Conservation (phyloP, 495 filamentous ascomycete species). For the Stereocaulon alpinum region DNA sequence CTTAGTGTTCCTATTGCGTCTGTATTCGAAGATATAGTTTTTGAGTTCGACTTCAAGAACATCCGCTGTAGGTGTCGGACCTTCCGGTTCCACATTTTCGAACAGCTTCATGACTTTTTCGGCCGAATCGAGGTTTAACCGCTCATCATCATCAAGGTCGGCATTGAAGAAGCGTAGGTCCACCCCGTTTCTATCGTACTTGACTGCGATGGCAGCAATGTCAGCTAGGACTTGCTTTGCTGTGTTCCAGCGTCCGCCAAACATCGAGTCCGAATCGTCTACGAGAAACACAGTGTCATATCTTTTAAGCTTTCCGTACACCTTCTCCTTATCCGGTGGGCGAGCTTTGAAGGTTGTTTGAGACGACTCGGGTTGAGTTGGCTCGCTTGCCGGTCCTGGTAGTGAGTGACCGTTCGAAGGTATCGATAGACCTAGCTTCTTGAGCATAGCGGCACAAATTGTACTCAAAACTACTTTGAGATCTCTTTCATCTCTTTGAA, state of each 20-base stretch:
- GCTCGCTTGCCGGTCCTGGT: not conserved
- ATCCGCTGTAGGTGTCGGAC: conserved; percentile 62
- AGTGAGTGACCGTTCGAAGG: not conserved
- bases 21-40: conserved; percentile 48
- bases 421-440: not conserved
- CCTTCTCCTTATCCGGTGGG: conserved; percentile 1
- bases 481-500: not conserved
- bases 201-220: conserved; percentile 73
- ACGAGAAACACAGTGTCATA: conserved; percentile 91
- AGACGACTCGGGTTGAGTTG: not conserved
- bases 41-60: conserved; percentile 62
- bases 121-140: conserved; percentile 39
- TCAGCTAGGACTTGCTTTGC: conserved; percentile 55
- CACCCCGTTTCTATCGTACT: conserved; percentile 72
- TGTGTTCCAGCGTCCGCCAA: conserved; percentile 60
- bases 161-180: conserved; percentile 87
- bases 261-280: conserved; percentile 85
- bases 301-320: conserved; percentile 3
- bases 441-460: not conserved
- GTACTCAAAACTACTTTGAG: not conserved
- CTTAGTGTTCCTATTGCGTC: conserved; percentile 30
- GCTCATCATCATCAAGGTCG: conserved; percentile 29
- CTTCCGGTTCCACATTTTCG: conserved; percentile 45
- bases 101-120: conserved; percentile 55
- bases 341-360: not conserved